A percentile compares a stretch with the other conserved stretches of the same genome.
These are phyloP conservation scores for Cercospora nicotianae DNA, from an alignment of 2,329 filamentous ascomycete species.

Conservation along the genomic window DNA sequence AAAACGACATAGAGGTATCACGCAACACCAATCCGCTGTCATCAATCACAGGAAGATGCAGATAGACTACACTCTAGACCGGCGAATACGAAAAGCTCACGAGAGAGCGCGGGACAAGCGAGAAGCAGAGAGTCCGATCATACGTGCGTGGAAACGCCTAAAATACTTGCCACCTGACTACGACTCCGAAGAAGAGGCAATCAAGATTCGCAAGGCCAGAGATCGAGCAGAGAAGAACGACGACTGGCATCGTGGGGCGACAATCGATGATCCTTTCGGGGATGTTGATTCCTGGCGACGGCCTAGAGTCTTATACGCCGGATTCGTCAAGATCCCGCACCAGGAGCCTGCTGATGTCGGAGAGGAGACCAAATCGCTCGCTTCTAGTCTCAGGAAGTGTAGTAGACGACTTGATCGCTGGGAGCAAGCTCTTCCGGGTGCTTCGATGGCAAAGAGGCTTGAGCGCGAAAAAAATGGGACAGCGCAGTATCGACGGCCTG, in stretches of 20 bases:
- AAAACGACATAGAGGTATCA: conserved; percentile 69
- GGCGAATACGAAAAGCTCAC: conserved; percentile 68
- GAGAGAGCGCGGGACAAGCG: conserved; percentile 63
- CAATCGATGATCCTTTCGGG: conserved; percentile 29
- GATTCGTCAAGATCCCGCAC: conserved; percentile 58
- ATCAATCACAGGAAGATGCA: conserved; percentile 75
- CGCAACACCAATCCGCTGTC: conserved; percentile 78
- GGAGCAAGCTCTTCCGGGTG: conserved; percentile 44
- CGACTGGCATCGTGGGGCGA: conserved; percentile 39
- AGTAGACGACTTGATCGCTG: conserved; percentile 69
- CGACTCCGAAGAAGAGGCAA: conserved; percentile 47
- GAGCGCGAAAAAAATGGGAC: conserved; percentile 23
- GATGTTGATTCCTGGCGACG: conserved; percentile 29
- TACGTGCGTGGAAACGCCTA: conserved; percentile 66
- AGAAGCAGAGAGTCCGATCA: conserved; percentile 64
- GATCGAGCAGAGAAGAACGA: conserved; percentile 41
- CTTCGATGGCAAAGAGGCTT: conserved; percentile 31
- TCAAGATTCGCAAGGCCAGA: conserved; percentile 31
- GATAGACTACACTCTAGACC: conserved; percentile 78
- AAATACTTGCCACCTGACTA: conserved; percentile 50
- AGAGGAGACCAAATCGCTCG: conserved; percentile 68
- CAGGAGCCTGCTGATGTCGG: conserved; percentile 72
- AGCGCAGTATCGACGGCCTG: background rate
- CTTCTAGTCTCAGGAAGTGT: conserved; percentile 64
- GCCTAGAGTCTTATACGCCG: conserved; percentile 42